Evolutionary conservation across 768 basidiomycete genomes (phyloP), one percentile per base, ranked within the genome.

Genomic region (Amanita inopinata): DNA sequence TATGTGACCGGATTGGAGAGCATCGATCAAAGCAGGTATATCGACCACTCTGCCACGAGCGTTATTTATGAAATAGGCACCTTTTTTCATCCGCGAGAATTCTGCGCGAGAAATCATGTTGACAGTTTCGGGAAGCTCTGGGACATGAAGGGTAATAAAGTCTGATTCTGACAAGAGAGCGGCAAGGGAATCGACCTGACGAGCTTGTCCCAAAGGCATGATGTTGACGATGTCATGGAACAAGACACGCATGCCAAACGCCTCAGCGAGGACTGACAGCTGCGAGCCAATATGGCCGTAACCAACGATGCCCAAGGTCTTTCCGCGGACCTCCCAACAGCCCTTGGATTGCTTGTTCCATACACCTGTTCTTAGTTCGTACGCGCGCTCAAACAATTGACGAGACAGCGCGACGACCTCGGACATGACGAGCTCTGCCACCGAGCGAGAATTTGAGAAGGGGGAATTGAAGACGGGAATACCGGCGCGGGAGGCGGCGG

Each of bases 261-360:
- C 79, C 62, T 99, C 96, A 23, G 94, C 85, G 30, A 99, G 83
- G 18, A 99, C 96, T 25, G 90, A 93, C 43, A 99, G 78, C 63
- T 99, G 96, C 19, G 93, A 74, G 43, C 96, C 96, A 49, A 99
- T 99, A 66, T 99, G 96, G 28, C 96, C 96, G 62, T 98, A 99
- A 30, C 96, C 96, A 23, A 99, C 77, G 51, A 99, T 98, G 43
- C 96, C 96, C 34, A 99, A 74, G 0, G 91, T 97, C 71, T 99
- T 99, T 51, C 96, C 94, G 33, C 96, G 80, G 50, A 98, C 66
- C 61, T 99, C 96, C 91, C 92, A 99, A 65, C 96, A 99, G 49
- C 81, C 80, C 58, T 96, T 97, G 51, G 91, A 94, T 56, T 97
- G 85, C 65, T 99, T 99, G 73, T 99, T 98, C 96, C 96, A 99